phyloP scores from a whole-genome alignment of 2,329 filamentous ascomycete species.

The Septoria linicola region DNA sequence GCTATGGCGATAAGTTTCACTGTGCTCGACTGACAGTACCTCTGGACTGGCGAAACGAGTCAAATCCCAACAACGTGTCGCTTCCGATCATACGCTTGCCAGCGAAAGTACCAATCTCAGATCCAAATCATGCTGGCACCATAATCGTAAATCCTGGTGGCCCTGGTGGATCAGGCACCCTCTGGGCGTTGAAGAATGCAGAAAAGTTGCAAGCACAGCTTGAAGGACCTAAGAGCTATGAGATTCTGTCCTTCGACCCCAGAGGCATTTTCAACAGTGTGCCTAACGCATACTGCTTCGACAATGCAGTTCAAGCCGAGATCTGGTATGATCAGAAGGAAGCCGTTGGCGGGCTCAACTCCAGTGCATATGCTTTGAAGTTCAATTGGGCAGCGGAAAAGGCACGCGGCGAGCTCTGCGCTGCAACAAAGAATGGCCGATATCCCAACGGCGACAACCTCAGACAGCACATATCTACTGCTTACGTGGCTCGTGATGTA shows the following conservation, averaged over 20 bases:
- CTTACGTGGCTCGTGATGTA: slow-evolving; percentile 16
- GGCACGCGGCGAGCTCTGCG: slow-evolving; percentile 35
- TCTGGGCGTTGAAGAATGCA: slow-evolving; percentile 23
- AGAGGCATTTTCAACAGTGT: slow-evolving; percentile 42
- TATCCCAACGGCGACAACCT: slow-evolving; percentile 24
- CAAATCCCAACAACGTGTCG: slow-evolving; percentile 33
- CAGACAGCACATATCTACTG: slow-evolving; percentile 39
- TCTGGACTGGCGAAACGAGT: slow-evolving; percentile 39
- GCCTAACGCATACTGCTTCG: slow-evolving; percentile 40
- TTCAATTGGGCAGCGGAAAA: slow-evolving; percentile 39
- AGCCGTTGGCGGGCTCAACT: slow-evolving; percentile 19
- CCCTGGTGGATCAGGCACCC: slow-evolving; percentile 41
- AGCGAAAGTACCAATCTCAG: slow-evolving; percentile 41
- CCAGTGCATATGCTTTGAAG: slow-evolving; percentile 30
- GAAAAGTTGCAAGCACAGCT: slow-evolving; percentile 19
- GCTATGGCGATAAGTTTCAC: slow-evolving; percentile 46
- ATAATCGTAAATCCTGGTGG: slow-evolving; percentile 46
- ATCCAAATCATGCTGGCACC: slow-evolving; percentile 43
- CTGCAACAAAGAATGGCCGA: slow-evolving; percentile 37
- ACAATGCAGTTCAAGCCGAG: slow-evolving; percentile 31
- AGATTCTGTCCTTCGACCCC: slow-evolving; percentile 49
- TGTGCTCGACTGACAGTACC: slow-evolving; percentile 52
- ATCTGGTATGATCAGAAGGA: slow-evolving; percentile 35
- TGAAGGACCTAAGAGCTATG: slow-evolving; percentile 39
- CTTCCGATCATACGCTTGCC: slow-evolving; percentile 49